Evolutionary conservation across 106 monocot species (phyloP).

Genomic region (Phalaenopsis aphrodite): DNA sequence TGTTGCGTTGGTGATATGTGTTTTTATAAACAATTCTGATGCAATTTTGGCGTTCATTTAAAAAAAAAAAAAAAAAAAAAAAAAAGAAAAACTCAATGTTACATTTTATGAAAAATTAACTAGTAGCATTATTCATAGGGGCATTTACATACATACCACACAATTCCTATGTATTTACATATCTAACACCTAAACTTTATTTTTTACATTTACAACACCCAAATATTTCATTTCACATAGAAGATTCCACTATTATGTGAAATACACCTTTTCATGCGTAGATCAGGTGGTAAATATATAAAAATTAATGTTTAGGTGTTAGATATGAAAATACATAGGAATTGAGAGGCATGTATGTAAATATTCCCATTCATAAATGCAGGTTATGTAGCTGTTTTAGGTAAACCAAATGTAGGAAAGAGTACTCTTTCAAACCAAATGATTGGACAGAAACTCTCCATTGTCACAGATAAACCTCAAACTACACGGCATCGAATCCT

Average conservation of each 20-base stretch:
- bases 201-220: too few relatives aligned
- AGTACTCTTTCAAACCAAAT: constrained; percentile 99
- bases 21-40: neutral
- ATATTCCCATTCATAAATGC: constrained; percentile 13
- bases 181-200: too few relatives aligned
- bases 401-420: constrained; percentile 98
- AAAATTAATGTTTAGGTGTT: too few relatives aligned
- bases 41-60: neutral
- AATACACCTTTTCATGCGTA: too few relatives aligned
- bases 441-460: constrained; percentile 94
- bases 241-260: too few relatives aligned
- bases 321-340: too few relatives aligned
- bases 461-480: constrained; percentile 98
- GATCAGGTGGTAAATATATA: too few relatives aligned
- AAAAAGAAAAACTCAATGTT: neutral
- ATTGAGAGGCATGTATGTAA: too few relatives aligned
- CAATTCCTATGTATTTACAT: too few relatives aligned
- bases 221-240: too few relatives aligned
- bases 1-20: neutral
- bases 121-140: constrained; percentile 6
- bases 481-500: constrained; percentile 94
- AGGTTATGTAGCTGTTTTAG: constrained; percentile 96
- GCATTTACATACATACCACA: constrained; percentile 7
- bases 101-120: neutral
- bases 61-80: neutral